A percentile compares a stretch with the other conserved stretches of the same genome.
phyloP scores from a whole-genome alignment of 768 basidiomycete species.

The Cystobasidium onofrii region DNA sequence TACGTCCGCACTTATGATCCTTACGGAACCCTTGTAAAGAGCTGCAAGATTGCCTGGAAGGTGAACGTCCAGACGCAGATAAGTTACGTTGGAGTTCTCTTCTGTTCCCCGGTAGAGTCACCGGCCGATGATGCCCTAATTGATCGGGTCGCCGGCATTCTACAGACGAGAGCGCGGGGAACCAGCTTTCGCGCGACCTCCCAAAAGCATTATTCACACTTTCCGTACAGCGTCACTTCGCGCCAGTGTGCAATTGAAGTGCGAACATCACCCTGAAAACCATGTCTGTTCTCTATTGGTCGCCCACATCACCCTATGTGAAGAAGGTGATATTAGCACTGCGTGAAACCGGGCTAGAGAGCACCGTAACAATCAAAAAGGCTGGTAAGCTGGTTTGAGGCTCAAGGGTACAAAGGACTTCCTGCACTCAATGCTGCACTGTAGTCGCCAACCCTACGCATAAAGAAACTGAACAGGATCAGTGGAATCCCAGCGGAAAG shows the following conservation, averaged over 20 bases:
- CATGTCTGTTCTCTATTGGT: neutral
- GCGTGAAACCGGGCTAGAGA: neutral
- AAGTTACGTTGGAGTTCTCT: no score
- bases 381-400: neutral
- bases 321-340: neutral
- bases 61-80: no score
- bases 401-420: neutral
- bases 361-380: neutral
- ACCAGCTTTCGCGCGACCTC: no score
- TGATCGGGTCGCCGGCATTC: no score
- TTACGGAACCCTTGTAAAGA: no score
- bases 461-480: neutral
- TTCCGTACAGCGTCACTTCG: no score
- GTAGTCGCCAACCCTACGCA: neutral
- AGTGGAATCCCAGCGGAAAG: slow-evolving; percentile 4
- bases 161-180: no score
- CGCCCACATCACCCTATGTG: neutral
- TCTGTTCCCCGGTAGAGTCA: no score
- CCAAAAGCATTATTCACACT: no score
- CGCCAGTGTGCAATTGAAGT: neutral
- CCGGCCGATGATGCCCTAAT: no score
- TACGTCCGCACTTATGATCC: no score
- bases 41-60: no score
- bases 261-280: neutral
- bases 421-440: neutral